Conservation (phyloP, 2,329 filamentous ascomycete species). For the Trichoderma sp. region DNA sequence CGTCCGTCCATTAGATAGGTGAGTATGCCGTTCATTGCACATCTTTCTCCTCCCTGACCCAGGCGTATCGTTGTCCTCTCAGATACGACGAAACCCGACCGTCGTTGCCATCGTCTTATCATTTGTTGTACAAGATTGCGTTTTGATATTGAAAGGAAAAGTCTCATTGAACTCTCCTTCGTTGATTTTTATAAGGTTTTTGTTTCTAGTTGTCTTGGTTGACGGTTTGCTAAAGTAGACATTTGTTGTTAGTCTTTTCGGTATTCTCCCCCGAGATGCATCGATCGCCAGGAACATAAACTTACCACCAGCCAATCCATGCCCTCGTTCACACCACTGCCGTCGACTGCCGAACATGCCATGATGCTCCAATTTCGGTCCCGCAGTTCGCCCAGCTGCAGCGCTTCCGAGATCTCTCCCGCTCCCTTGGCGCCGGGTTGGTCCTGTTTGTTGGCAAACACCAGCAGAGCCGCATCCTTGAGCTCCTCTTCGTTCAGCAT, state of each 20-base stretch:
- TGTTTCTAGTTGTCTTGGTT: constrained; percentile 34
- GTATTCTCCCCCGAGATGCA: neutral
- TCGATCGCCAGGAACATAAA: constrained; percentile 26
- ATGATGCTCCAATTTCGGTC: constrained; percentile 99
- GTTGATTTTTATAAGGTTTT: constrained; percentile 4
- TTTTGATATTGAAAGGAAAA: constrained; percentile 21
- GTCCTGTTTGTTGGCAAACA: constrained; percentile 99
- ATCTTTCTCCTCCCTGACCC: constrained; percentile 20
- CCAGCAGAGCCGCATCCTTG: constrained; percentile 85
- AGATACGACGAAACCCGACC: constrained; percentile 32
- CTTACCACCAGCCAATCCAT: constrained; percentile 98
- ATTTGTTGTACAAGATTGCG: constrained; percentile 36
- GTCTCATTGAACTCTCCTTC: neutral
- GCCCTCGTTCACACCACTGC: constrained; percentile 89
- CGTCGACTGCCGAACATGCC: constrained; percentile 94
- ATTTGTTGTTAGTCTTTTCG: neutral
- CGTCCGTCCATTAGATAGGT: constrained; percentile 14
- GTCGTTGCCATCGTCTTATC: constrained; percentile 36
- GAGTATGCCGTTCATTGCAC: neutral
- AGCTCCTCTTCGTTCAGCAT: constrained; percentile 99
- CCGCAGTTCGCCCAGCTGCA: constrained; percentile 85
- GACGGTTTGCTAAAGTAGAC: constrained; percentile 38
- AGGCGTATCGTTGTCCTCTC: constrained; percentile 31
- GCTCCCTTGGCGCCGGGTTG: constrained; percentile 95
- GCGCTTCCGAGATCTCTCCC: constrained; percentile 91